Percentiles rank a stretch among this genome's conserved stretches.
phyloP scores from a whole-genome alignment of 1,284 basidiomycete species.

The Tilletia caries region DNA sequence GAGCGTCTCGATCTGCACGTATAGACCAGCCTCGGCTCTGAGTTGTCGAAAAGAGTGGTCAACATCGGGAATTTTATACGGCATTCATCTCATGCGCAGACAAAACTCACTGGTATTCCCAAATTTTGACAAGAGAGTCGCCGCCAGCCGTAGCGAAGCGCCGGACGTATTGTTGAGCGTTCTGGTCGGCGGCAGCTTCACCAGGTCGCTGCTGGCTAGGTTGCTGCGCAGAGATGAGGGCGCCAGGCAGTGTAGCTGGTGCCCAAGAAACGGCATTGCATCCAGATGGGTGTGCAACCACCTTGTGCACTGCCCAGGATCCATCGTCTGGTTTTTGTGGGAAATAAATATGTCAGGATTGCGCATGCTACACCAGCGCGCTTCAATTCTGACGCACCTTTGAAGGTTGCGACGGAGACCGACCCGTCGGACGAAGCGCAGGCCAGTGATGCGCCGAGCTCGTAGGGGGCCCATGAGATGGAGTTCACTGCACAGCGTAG shows the following conservation, averaged over 20 bases:
- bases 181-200: conserved; percentile 15
- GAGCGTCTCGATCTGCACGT: conserved; percentile 42
- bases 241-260: conserved; percentile 80
- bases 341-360: neutral
- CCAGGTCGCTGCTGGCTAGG: conserved; percentile 49
- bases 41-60: too few species aligned
- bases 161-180: conserved; percentile 26
- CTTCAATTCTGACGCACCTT: conserved; percentile 65
- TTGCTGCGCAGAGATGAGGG: conserved; percentile 55
- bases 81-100: conserved; percentile 45
- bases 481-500: conserved; percentile 76
- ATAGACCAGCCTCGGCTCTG: conserved; percentile 22
- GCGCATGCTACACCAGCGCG: neutral
- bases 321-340: conserved; percentile 75
- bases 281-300: conserved; percentile 91
- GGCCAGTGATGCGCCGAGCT: conserved; percentile 90
- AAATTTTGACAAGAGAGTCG: conserved; percentile 92
- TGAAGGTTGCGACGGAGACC: conserved; percentile 92
- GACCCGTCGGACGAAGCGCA: conserved; percentile 98
- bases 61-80: too few species aligned
- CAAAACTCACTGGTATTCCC: conserved; percentile 65
- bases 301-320: conserved; percentile 90
- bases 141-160: conserved; percentile 88
- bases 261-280: conserved; percentile 98
- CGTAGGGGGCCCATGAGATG: conserved; percentile 95